These are phyloP conservation scores for Curvularia verruculosa DNA, from an alignment of 2,329 filamentous ascomycete species.

Conservation along the genomic window DNA sequence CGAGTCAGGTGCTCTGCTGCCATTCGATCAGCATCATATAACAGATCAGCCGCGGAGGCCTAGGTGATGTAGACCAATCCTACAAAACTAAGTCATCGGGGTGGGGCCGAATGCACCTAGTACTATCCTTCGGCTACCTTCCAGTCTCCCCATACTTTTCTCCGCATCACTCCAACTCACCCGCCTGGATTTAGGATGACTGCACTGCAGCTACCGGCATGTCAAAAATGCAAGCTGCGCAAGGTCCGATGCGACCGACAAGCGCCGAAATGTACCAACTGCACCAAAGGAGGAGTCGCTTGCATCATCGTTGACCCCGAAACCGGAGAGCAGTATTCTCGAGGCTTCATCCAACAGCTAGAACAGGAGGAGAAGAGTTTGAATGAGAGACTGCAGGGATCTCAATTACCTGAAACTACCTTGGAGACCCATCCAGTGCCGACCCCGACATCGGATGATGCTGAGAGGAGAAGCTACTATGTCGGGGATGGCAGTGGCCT, in stretches of 20 bases:
- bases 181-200: background rate
- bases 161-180: background rate
- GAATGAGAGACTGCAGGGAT: background rate
- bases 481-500: background rate
- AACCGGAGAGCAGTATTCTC: background rate
- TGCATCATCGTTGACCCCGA: background rate
- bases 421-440: background rate
- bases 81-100: background rate
- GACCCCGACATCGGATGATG: background rate
- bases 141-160: background rate
- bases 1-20: background rate
- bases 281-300: background rate
- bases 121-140: background rate
- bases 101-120: background rate
- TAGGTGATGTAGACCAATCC: background rate
- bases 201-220: constrained; percentile 11
- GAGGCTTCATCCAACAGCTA: background rate
- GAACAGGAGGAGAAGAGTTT: background rate
- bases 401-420: background rate
- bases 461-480: background rate
- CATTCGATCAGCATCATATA: background rate
- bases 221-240: constrained; percentile 19
- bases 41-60: background rate
- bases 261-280: background rate
- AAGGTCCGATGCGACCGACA: constrained; percentile 15